Conservation (phyloP, 352 stramenopile species). For the Pythium aristosporum region DNA sequence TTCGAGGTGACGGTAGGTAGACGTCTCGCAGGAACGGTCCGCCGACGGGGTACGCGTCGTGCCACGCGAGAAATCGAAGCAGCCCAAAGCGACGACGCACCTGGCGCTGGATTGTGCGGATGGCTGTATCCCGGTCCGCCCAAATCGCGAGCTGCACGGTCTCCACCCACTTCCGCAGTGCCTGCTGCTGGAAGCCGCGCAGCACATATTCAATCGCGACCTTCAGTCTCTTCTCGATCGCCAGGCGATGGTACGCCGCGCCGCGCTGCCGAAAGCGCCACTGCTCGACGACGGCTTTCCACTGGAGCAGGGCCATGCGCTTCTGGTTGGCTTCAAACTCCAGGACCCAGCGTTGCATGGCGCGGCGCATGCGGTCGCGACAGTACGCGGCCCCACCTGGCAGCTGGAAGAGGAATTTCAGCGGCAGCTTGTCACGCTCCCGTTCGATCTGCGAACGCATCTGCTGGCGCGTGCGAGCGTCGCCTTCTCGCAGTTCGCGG, state of each 20-base stretch:
- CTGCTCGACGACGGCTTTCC: conserved; percentile 76
- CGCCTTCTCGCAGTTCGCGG: conserved; percentile 36
- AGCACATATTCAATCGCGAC: conserved; percentile 73
- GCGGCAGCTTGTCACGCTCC: conserved; percentile 58
- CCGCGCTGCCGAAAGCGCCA: conserved; percentile 53
- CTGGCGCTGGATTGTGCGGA: conserved; percentile 52
- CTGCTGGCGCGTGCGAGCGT: conserved; percentile 37
- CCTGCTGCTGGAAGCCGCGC: conserved; percentile 61
- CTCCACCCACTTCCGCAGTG: conserved; percentile 53
- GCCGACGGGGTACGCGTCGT: conserved; percentile 45
- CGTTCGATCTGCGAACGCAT: conserved; percentile 54
- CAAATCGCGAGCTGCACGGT: conserved; percentile 59
- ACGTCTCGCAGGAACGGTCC: conserved; percentile 52
- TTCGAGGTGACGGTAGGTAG: conserved; percentile 40
- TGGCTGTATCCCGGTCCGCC: conserved; percentile 48
- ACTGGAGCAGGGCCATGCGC: conserved; percentile 72
- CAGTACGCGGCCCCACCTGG: conserved; percentile 75
- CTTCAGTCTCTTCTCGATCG: conserved; percentile 52
- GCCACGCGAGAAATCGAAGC: conserved; percentile 38
- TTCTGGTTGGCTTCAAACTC: conserved; percentile 77
- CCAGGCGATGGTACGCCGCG: conserved; percentile 58
- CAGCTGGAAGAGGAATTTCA: conserved; percentile 82
- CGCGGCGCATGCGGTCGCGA: conserved; percentile 62
- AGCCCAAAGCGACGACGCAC: conserved; percentile 42
- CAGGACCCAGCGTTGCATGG: conserved; percentile 67